A percentile compares a stretch with the other conserved stretches of the same genome.
Evolutionary conservation across 257 asterid species (phyloP).

Genomic region (Nicotiana undulata): DNA sequence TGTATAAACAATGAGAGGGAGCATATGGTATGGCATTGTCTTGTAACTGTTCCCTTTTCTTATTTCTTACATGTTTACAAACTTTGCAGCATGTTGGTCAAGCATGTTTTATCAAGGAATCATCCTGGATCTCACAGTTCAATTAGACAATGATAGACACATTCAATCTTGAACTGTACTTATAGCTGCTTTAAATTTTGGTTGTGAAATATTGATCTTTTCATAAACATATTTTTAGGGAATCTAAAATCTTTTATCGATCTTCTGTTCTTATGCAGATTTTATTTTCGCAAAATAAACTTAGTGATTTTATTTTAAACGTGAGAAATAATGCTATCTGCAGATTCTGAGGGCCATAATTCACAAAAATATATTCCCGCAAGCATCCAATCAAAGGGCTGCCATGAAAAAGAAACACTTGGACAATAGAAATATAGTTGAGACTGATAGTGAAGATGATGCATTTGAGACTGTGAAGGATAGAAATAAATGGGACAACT

Average conservation of each 20-base stretch:
- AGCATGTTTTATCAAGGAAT: too few species aligned
- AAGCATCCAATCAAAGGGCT: slow-evolving; percentile 25
- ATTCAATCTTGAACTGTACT: neutral
- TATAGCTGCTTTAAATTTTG: neutral
- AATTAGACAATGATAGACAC: too few species aligned
- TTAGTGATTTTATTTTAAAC: neutral
- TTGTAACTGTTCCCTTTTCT: too few species aligned
- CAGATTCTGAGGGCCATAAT: slow-evolving; percentile 62
- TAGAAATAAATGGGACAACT: slow-evolving; percentile 65
- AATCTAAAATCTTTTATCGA: too few species aligned
- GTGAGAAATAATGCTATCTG: neutral
- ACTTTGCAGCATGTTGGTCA: too few species aligned
- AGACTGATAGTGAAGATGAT: slow-evolving; percentile 11
- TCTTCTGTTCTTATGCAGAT: too few species aligned
- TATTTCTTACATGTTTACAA: too few species aligned
- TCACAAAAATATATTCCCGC: slow-evolving; percentile 59
- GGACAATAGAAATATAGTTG: slow-evolving; percentile 24
- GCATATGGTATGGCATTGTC: too few species aligned
- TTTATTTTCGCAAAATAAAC: too few species aligned
- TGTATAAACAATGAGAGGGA: too few species aligned
- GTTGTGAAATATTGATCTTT: neutral
- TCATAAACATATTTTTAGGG: neutral
- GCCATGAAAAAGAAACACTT: slow-evolving; percentile 26
- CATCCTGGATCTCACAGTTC: too few species aligned
- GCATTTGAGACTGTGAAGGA: neutral